A percentile compares a stretch with the other conserved stretches of the same genome.
Evolutionary conservation across 2,329 filamentous ascomycete genomes (phyloP).

Genomic region (Salinomyces thailandicus): DNA sequence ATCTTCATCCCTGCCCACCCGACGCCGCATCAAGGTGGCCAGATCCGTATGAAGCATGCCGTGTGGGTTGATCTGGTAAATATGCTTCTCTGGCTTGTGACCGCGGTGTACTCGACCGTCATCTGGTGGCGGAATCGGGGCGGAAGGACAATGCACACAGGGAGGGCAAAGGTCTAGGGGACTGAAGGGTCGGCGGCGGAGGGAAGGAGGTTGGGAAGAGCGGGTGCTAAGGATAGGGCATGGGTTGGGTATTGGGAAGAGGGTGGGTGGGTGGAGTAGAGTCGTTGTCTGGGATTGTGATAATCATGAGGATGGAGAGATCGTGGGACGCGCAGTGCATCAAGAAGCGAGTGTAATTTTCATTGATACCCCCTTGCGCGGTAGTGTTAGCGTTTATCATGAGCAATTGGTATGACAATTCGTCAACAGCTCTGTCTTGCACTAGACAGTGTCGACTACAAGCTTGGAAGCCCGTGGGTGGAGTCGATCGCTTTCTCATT

Average conservation of each 20-base stretch:
- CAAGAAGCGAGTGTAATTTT: not conserved
- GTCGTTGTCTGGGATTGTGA: no score
- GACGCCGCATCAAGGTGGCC: constrained; percentile 40
- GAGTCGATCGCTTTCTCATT: no score
- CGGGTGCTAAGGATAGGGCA: no score
- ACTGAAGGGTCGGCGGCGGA: constrained; percentile 1
- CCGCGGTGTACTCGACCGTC: constrained; percentile 43
- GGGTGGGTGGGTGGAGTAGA: no score
- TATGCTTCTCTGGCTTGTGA: constrained; percentile 65
- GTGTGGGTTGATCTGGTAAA: constrained; percentile 74
- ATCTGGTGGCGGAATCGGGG: constrained; percentile 51
- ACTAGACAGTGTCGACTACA: no score
- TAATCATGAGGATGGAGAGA: no score
- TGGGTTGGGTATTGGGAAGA: no score
- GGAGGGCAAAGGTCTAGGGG: constrained; percentile 23
- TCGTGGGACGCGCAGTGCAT: no score
- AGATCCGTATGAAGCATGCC: constrained; percentile 72
- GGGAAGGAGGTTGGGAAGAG: not conserved
- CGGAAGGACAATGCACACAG: constrained; percentile 31
- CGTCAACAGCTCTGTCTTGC: no score
- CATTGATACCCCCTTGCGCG: not conserved
- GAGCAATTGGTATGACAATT: no score
- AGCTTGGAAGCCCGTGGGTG: no score
- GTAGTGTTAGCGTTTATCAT: not conserved
- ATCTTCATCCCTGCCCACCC: constrained; percentile 65